Percentiles rank a stretch among this genome's conserved stretches.
These are phyloP conservation scores for Pelargonium cotyledonis DNA, from an alignment of 441 rosid genomes.

Conservation along the genomic window DNA sequence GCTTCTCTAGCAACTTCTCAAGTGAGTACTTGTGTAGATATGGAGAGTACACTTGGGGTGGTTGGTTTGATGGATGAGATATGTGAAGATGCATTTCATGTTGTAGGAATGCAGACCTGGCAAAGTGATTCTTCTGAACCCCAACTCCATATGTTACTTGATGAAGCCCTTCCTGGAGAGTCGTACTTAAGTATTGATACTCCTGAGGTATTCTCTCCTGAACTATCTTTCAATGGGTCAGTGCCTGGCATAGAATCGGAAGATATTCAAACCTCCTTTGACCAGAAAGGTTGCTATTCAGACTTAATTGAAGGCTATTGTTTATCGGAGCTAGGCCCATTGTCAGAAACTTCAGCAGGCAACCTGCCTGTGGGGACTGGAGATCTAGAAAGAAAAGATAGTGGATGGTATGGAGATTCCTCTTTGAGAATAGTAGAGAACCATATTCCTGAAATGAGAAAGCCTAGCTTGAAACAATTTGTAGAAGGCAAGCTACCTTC, in stretches of 20 bases:
- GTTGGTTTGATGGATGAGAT: constrained; percentile 78
- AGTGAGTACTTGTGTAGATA: constrained; percentile 30
- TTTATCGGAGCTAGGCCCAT: constrained; percentile 47
- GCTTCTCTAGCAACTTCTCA: constrained; percentile 39
- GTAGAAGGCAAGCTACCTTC: constrained; percentile 41
- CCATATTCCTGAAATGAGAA: constrained; percentile 69
- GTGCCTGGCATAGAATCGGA: constrained; percentile 36
- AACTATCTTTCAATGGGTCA: constrained; percentile 38
- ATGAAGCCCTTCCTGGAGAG: constrained; percentile 40
- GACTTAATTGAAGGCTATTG: constrained; percentile 86
- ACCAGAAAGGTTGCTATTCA: constrained; percentile 44
- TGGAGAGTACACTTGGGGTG: constrained; percentile 27
- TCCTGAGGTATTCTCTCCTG: constrained; percentile 33
- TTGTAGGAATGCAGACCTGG: constrained; percentile 38
- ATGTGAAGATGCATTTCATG: constrained; percentile 66
- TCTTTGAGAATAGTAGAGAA: constrained; percentile 63
- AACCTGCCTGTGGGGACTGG: constrained; percentile 35
- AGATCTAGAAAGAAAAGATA: constrained; percentile 47
- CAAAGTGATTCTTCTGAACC: constrained; percentile 39
- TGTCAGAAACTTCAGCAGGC: constrained; percentile 53
- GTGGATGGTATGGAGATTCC: constrained; percentile 79
- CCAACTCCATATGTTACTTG: constrained; percentile 31
- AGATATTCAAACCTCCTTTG: constrained; percentile 47
- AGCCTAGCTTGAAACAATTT: constrained; percentile 35
- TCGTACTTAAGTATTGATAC: constrained; percentile 32